These are phyloP conservation scores for Paulownia fortunei DNA, from an alignment of 257 asterid species.

Conservation along the genomic window DNA sequence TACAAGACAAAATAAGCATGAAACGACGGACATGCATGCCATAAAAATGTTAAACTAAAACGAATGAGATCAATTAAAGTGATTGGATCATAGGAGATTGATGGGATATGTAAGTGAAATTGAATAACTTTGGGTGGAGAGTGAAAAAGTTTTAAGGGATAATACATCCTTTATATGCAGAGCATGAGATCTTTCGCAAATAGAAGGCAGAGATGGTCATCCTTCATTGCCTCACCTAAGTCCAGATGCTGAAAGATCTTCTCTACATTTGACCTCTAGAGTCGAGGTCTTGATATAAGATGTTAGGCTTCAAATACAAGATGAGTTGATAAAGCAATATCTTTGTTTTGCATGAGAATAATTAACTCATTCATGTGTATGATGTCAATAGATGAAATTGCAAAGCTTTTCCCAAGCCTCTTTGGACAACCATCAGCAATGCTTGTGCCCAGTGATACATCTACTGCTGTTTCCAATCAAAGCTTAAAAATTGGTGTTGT, in stretches of 20 bases:
- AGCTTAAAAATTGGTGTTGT: slow-evolving; percentile 74
- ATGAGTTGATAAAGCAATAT: background rate
- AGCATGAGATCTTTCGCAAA: background rate
- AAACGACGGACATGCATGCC: background rate
- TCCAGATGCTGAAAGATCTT: background rate
- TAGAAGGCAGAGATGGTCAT: too few relatives aligned
- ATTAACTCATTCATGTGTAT: background rate
- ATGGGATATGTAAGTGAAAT: background rate
- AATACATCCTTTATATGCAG: background rate
- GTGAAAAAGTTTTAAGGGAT: background rate
- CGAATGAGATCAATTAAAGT: background rate
- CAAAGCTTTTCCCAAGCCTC: slow-evolving; percentile 68
- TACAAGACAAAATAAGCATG: background rate
- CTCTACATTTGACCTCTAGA: too few relatives aligned
- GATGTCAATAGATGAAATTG: slow-evolving; percentile 62
- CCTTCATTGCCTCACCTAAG: background rate
- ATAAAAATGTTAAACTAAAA: background rate
- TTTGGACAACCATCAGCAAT: slow-evolving; percentile 73
- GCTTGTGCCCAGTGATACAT: slow-evolving; percentile 49
- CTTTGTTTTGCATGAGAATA: background rate
- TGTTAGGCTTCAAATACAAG: background rate
- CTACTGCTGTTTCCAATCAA: slow-evolving; percentile 34
- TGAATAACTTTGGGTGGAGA: background rate
- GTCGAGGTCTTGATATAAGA: too few relatives aligned
- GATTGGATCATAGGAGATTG: background rate